Evolutionary conservation across 2,329 filamentous ascomycete species (phyloP).

Genomic region (Arthrobotrys musiformis): DNA sequence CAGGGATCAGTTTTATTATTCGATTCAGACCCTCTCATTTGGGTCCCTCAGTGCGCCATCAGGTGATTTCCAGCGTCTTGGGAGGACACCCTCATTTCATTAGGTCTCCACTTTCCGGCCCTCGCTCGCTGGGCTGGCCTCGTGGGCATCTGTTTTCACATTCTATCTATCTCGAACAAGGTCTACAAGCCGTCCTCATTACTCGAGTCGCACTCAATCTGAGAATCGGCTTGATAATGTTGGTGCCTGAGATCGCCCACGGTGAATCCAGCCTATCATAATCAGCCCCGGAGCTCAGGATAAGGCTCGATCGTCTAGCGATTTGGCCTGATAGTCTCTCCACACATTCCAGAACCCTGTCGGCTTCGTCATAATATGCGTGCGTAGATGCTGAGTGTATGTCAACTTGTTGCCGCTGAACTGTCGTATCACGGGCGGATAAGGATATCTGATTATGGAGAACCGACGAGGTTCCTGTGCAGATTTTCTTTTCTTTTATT

Average conservation of each 20-base stretch:
- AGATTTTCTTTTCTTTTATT: conserved; percentile 19
- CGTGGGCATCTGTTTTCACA: conserved; percentile 36
- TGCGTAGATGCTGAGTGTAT: not conserved
- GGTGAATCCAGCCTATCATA: conserved; percentile 14
- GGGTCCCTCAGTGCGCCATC: conserved; percentile 48
- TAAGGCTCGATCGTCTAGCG: not conserved
- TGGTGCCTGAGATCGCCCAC: conserved; percentile 44
- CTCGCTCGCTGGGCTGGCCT: conserved; percentile 23
- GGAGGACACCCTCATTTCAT: conserved; percentile 55
- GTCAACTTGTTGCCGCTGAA: conserved; percentile 7
- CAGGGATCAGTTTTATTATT: not conserved
- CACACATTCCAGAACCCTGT: conserved; percentile 5
- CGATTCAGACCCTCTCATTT: conserved; percentile 11
- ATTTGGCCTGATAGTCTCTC: conserved; percentile 15
- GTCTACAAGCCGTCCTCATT: conserved; percentile 40
- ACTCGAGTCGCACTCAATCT: conserved; percentile 36
- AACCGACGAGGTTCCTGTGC: not conserved
- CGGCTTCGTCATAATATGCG: conserved; percentile 30
- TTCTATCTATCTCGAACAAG: not conserved
- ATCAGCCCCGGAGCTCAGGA: not conserved
- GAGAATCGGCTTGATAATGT: not conserved
- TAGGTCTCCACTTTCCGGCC: conserved; percentile 30
- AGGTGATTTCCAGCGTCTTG: conserved; percentile 54
- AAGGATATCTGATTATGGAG: conserved; percentile 1
- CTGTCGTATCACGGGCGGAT: conserved; percentile 3